Conservation (phyloP, 116 monocot species). For the Dioscorea cayenensis region DNA sequence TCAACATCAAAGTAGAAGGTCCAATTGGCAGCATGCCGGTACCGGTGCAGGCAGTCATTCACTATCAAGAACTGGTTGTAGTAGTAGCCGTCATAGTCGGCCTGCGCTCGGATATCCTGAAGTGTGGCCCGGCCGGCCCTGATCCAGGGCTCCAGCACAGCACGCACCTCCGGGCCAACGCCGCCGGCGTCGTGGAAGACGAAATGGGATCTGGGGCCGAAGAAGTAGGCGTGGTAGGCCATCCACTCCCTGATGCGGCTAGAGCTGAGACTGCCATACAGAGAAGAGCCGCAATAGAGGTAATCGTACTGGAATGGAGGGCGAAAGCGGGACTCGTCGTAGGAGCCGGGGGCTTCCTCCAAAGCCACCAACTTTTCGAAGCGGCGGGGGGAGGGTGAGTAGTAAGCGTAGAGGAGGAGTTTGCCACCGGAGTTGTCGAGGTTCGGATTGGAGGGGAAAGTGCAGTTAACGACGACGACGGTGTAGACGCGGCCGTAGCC, state of each 20-base stretch:
- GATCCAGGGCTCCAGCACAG: slow-evolving; percentile 89
- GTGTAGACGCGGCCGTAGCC: slow-evolving; percentile 99
- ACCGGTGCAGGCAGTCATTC: slow-evolving; percentile 88
- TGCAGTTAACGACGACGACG: slow-evolving; percentile 95
- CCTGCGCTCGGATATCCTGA: slow-evolving; percentile 81
- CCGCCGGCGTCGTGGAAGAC: slow-evolving; percentile 98
- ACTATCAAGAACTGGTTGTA: slow-evolving; percentile 97
- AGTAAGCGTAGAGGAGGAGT: slow-evolving; percentile 81
- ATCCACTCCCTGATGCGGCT: slow-evolving; percentile 85
- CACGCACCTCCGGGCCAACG: slow-evolving; percentile 49
- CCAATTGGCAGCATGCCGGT: slow-evolving; percentile 86
- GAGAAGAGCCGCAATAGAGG: slow-evolving; percentile 89
- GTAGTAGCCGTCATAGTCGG: slow-evolving; percentile 86
- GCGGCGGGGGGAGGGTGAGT: slow-evolving; percentile 40
- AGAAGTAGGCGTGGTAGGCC: slow-evolving; percentile 91
- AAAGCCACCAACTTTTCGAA: slow-evolving; percentile 74
- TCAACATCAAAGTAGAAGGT: slow-evolving; percentile 98
- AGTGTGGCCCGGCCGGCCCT: slow-evolving; percentile 70
- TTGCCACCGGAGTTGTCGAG: slow-evolving; percentile 76
- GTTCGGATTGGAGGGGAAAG: slow-evolving; percentile 67
- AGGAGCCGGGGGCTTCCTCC: slow-evolving; percentile 66
- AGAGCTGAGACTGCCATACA: slow-evolving; percentile 73
- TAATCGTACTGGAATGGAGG: slow-evolving; percentile 86
- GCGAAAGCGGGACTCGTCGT: slow-evolving; percentile 43
- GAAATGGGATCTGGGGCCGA: slow-evolving; percentile 82